phyloP scores from a whole-genome alignment of 805 yeast species.

The Hemisphaericaspora nanyangensis region DNA sequence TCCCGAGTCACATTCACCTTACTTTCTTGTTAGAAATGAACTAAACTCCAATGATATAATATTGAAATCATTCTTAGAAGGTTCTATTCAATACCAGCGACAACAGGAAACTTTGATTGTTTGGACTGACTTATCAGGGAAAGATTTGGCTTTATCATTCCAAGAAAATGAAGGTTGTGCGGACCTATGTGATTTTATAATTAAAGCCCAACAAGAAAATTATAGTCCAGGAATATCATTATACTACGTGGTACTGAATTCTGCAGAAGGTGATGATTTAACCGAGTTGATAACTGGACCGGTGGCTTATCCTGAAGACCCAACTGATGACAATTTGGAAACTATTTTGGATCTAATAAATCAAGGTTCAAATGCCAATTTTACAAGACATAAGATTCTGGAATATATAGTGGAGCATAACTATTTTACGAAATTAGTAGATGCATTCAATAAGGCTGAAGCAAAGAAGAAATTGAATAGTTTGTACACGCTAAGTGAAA shows the following conservation, averaged over 20 bases:
- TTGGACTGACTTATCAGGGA: slow-evolving; percentile 78
- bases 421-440: slow-evolving; percentile 51
- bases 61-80: slow-evolving; percentile 64
- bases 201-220: slow-evolving; percentile 56
- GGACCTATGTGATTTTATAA: slow-evolving; percentile 73
- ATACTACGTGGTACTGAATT: slow-evolving; percentile 53
- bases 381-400: slow-evolving; percentile 57
- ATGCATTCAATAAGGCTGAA: slow-evolving; percentile 57
- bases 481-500: slow-evolving; percentile 66
- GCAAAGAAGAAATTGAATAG: slow-evolving; percentile 44
- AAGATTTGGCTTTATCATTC: slow-evolving; percentile 83
- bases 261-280: slow-evolving; percentile 43
- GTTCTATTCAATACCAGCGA: slow-evolving; percentile 78
- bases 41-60: slow-evolving; percentile 54
- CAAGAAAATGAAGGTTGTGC: slow-evolving; percentile 92
- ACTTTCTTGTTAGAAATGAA: slow-evolving; percentile 71
- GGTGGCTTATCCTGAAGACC: slow-evolving; percentile 58
- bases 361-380: slow-evolving; percentile 59
- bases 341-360: slow-evolving; percentile 54
- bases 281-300: slow-evolving; percentile 84
- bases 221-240: slow-evolving; percentile 64
- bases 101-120: slow-evolving; percentile 93
- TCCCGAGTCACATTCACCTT: slow-evolving; percentile 40
- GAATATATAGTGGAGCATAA: slow-evolving; percentile 50
- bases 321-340: slow-evolving; percentile 47